Conservation (phyloP, 129 eudicot species). For the Saussurea involucrata region DNA sequence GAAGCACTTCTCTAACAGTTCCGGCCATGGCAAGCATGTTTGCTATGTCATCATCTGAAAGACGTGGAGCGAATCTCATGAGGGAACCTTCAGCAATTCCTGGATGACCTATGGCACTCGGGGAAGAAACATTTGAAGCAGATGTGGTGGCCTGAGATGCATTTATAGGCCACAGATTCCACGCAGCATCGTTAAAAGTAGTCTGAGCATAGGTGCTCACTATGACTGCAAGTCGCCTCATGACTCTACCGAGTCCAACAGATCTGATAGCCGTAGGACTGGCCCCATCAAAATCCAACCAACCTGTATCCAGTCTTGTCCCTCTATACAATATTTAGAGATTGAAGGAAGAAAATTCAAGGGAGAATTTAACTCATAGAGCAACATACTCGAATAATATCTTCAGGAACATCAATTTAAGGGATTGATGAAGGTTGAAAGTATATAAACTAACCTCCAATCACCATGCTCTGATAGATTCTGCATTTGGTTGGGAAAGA, state of each 20-base stretch:
- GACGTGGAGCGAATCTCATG: constrained; percentile 36
- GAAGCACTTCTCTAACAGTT: constrained; percentile 73
- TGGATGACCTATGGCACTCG: constrained; percentile 28
- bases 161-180: neutral
- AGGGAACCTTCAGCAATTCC: constrained; percentile 26
- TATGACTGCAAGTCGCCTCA: constrained; percentile 16
- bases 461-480: constrained; percentile 37
- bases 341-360: too few species aligned
- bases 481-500: constrained; percentile 42
- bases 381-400: neutral
- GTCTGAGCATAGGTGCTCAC: neutral
- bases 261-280: constrained; percentile 52
- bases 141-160: constrained; percentile 63
- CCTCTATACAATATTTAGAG: constrained; percentile 5
- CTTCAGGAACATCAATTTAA: too few species aligned
- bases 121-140: constrained; percentile 28
- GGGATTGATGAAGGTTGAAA: too few species aligned
- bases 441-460: constrained; percentile 44
- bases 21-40: constrained; percentile 69
- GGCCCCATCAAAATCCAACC: constrained; percentile 70
- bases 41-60: constrained; percentile 42
- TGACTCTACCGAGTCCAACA: constrained; percentile 59
- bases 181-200: constrained; percentile 40
- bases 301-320: constrained; percentile 44
- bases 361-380: too few species aligned